Evolutionary conservation across 2,329 filamentous ascomycete species (phyloP).

Genomic region (Aspergillus aculeatinus): DNA sequence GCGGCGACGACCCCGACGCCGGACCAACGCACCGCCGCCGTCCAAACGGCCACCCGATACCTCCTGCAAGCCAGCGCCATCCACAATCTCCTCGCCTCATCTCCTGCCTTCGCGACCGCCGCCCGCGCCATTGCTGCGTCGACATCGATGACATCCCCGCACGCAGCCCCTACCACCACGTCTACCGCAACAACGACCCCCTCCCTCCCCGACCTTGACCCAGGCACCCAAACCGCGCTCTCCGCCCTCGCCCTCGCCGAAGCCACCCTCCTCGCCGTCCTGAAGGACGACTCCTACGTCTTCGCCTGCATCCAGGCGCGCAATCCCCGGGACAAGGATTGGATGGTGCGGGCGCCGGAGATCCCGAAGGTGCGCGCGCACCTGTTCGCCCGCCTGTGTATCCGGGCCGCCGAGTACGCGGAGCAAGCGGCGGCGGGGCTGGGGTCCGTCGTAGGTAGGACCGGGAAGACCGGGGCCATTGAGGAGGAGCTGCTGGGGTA

Average conservation of each 20-base stretch:
- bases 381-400: conserved; percentile 81
- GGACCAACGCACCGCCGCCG: conserved; percentile 67
- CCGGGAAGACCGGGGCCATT: conserved; percentile 39
- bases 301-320: conserved; percentile 76
- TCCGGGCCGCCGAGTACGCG: conserved; percentile 86
- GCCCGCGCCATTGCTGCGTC: conserved; percentile 42
- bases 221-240: conserved; percentile 43
- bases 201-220: conserved; percentile 48
- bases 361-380: conserved; percentile 87
- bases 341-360: conserved; percentile 91
- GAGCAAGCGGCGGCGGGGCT: conserved; percentile 63
- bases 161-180: conserved; percentile 23
- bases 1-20: conserved; percentile 61
- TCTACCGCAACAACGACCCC: neutral
- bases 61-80: conserved; percentile 77
- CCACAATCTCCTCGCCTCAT: conserved; percentile 67
- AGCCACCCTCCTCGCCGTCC: conserved; percentile 81
- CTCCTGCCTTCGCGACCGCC: conserved; percentile 45
- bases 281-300: conserved; percentile 94
- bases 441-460: conserved; percentile 34
- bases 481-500: conserved; percentile 70
- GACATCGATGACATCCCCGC: conserved; percentile 47
- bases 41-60: conserved; percentile 72
- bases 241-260: conserved; percentile 71
- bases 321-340: conserved; percentile 82